Evolutionary conservation across 1,139 yeast genomes (phyloP).

Genomic region (Suhomyces wounanorum): DNA sequence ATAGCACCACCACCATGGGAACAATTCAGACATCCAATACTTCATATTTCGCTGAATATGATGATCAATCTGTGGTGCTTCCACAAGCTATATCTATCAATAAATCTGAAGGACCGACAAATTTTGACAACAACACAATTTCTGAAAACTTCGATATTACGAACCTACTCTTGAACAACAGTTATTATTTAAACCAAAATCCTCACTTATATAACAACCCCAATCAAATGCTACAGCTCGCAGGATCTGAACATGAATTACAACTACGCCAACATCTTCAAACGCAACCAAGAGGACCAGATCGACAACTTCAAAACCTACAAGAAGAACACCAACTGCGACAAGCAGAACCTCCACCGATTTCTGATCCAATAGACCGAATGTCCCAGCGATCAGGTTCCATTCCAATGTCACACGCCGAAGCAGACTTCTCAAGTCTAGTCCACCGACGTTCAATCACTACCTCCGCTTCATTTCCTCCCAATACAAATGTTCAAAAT

Average conservation of each 20-base stretch:
- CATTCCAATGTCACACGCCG: conserved; percentile 3
- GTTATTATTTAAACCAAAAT: conserved; percentile 10
- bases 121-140: conserved; percentile 19
- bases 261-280: not conserved
- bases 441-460: not conserved
- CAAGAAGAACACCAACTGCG: conserved; percentile 10
- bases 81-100: not conserved
- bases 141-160: conserved; percentile 28
- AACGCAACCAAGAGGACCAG: not conserved
- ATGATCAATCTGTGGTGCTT: not conserved
- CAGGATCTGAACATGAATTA: not conserved
- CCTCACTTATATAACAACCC: not conserved
- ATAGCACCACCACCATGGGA: conserved; percentile 1
- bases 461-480: conserved; percentile 1
- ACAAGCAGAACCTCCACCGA: conserved; percentile 10
- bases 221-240: not conserved
- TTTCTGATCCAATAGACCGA: not conserved
- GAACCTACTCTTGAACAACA: conserved; percentile 24
- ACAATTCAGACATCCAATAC: not conserved
- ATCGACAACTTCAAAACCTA: conserved; percentile 3
- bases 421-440: conserved; percentile 2
- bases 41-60: not conserved
- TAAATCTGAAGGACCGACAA: conserved; percentile 5
- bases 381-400: not conserved
- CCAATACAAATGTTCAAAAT: conserved; percentile 17